Evolutionary conservation across 257 asterid species (phyloP), one percentile per base, ranked within the genome.

Genomic region (Solanum gandarillasii): DNA sequence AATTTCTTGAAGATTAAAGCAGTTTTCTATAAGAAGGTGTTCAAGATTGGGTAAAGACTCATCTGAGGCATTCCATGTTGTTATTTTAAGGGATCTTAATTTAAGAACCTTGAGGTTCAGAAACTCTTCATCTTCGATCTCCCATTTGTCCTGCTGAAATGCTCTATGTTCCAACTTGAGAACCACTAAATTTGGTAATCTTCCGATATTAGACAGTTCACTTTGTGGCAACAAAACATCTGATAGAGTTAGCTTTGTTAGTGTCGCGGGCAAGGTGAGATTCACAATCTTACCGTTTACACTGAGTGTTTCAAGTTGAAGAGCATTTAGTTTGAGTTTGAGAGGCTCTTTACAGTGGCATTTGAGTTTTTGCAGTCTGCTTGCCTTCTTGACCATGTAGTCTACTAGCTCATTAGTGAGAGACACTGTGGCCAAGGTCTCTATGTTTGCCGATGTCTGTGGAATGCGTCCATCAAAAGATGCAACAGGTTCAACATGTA

Each of bases 201-300:
- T 62, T 58, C 82, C 55, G 38, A 87, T 81, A 3, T 34, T 10
- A 14, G 87, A 87, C 4, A 87, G 43, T 4, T 43, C 14, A 25
- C 41, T 35, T 78, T 68, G 52, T 12, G 83, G 83, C 60, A 87
- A 38, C 74, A 31, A 48, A 67, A 58, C 81, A 29, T 29, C 65
- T 29, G 86, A 41, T 32, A 89, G 18, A 21, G 88, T 74, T 27
- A 89, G 16, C 88, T 87, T 89, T 27, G 70, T 60, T 5, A 87
- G 58, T 10, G 55, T 62, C 20, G 9, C 23, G 7, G 89, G 89
- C 23, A 89, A 76, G 25, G 6, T 39, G 25, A 85, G 43, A 34
- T 70, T 78, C 6, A 48, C 12, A 6, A 68, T 68, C 74, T 25
- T 68, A 5, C 74, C 74, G 21, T 68, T 68, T 1, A 68, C 74